Conservation (phyloP, 179 eudicot species). For the Drosera spatulata region DNA sequence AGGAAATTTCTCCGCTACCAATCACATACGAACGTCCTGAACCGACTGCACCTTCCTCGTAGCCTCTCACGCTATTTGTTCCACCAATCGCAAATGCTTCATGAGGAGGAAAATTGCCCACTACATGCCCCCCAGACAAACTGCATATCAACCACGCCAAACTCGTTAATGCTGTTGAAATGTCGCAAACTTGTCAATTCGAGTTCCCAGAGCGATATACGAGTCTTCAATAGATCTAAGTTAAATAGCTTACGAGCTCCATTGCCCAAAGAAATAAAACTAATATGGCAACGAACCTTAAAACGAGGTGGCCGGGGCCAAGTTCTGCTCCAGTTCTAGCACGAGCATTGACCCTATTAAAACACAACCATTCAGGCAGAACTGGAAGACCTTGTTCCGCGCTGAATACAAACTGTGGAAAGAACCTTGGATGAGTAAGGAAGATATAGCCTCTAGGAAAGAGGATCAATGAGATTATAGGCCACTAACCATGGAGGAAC, state of each 20-base stretch:
- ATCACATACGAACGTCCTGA: constrained; percentile 85
- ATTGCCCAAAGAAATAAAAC: no score
- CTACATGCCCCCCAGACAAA: constrained; percentile 88
- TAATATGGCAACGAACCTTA: constrained; percentile 37
- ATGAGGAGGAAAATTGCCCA: constrained; percentile 93
- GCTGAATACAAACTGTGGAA: constrained; percentile 69
- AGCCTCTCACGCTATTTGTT: constrained; percentile 96
- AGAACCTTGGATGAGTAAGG: constrained; percentile 7
- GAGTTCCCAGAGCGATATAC: background rate
- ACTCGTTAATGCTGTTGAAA: background rate
- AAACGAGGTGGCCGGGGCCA: constrained; percentile 64
- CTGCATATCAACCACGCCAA: constrained; percentile 22
- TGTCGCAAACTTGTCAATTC: background rate
- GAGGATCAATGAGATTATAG: background rate
- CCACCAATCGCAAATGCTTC: constrained; percentile 99
- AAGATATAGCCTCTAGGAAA: background rate
- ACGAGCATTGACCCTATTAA: constrained; percentile 86
- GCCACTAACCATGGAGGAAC: constrained; percentile 82
- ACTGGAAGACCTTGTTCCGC: constrained; percentile 98
- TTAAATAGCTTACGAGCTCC: no score
- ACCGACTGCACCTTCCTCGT: constrained; percentile 98
- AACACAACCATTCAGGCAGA: constrained; percentile 76
- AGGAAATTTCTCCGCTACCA: constrained; percentile 92
- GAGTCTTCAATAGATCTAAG: background rate
- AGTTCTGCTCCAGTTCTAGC: constrained; percentile 66